phyloP scores from a whole-genome alignment of 306 rosid genomes.

The Vigna hirtella region DNA sequence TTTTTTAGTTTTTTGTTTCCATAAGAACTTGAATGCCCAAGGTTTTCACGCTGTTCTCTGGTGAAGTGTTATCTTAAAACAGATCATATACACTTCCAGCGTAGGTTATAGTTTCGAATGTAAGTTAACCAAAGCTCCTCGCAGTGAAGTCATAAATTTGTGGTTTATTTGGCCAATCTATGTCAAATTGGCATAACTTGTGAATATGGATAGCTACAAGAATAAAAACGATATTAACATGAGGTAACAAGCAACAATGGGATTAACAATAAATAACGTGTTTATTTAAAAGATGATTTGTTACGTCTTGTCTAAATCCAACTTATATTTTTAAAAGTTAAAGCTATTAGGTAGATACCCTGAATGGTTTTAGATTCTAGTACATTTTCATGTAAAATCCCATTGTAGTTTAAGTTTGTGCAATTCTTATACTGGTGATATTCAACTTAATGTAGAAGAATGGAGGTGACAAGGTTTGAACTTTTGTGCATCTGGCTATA shows the following conservation, averaged over 20 bases:
- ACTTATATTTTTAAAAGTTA: neutral
- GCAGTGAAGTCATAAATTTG: neutral
- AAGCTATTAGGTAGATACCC: neutral
- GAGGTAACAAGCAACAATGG: neutral
- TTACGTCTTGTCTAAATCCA: neutral
- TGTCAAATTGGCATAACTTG: neutral
- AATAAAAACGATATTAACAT: neutral
- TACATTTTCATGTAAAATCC: neutral
- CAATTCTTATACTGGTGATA: constrained; percentile 2
- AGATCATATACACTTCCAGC: neutral
- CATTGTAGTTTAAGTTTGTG: constrained; percentile 3
- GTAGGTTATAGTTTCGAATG: neutral
- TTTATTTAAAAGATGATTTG: neutral
- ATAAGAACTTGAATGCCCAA: constrained; percentile 1
- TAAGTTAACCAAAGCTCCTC: neutral
- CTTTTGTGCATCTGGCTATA: neutral
- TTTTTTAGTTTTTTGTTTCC: constrained; percentile 4
- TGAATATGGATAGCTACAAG: neutral
- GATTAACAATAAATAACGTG: neutral
- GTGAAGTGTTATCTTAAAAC: constrained; percentile 1
- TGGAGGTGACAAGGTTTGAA: neutral
- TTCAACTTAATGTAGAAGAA: neutral
- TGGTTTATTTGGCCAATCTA: neutral
- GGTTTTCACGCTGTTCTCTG: neutral
- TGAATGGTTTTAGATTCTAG: constrained; percentile 3